Percentiles rank a stretch among this genome's conserved stretches.
Evolutionary conservation across 176 grass and related monocot genomes (phyloP).

Genomic region (Zizania latifolia): DNA sequence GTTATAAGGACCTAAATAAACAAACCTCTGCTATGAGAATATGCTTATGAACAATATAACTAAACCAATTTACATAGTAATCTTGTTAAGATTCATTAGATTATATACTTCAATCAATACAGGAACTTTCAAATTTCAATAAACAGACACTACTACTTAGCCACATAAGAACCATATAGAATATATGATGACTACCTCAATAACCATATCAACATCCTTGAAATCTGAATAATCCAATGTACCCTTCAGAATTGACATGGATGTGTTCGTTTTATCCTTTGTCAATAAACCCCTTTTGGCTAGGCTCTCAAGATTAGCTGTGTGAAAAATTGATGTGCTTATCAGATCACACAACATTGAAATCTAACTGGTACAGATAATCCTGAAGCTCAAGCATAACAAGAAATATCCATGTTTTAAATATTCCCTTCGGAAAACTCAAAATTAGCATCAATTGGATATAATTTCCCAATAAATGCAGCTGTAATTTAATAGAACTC

Average conservation of each 20-base stretch:
- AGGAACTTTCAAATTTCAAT: constrained; percentile 7
- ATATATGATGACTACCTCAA: constrained; percentile 49
- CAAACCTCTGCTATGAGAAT: not conserved
- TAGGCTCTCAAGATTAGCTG: constrained; percentile 89
- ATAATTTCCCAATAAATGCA: not conserved
- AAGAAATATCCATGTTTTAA: not conserved
- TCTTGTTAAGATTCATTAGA: not conserved
- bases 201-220: constrained; percentile 97
- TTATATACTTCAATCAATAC: not conserved
- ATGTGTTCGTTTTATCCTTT: constrained; percentile 80
- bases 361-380: not conserved
- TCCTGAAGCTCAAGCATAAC: not conserved
- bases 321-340: not conserved
- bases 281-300: constrained; percentile 85
- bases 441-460: not conserved
- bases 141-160: not conserved
- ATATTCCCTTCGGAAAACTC: not conserved
- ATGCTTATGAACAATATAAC: not conserved
- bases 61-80: not conserved
- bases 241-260: constrained; percentile 80
- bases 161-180: not conserved
- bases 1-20: constrained; percentile 20
- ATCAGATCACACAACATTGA: constrained; percentile 1
- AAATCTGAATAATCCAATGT: constrained; percentile 84
- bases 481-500: constrained; percentile 5